These are phyloP conservation scores for Bruguiera gymnorhiza DNA, from an alignment of 345 rosid genomes.

Conservation along the genomic window DNA sequence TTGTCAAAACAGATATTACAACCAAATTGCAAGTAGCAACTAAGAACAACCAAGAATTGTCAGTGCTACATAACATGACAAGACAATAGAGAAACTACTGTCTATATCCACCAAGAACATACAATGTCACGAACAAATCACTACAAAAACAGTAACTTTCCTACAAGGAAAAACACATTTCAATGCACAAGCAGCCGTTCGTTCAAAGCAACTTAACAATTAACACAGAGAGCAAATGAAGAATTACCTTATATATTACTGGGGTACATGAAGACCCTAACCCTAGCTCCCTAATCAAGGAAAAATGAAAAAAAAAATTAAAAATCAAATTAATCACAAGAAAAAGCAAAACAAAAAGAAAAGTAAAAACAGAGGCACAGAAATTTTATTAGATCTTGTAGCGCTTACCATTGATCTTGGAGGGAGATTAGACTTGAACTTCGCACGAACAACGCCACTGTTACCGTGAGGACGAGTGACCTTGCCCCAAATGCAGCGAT, in stretches of 20 bases:
- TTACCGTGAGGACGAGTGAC: slow-evolving; percentile 29
- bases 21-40: too few relatives aligned
- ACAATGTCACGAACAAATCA: too few relatives aligned
- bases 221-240: not conserved
- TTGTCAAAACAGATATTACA: too few relatives aligned
- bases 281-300: slow-evolving; percentile 42
- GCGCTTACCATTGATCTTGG: slow-evolving; percentile 26
- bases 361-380: not conserved
- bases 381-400: too few relatives aligned
- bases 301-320: not conserved
- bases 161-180: too few relatives aligned
- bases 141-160: too few relatives aligned
- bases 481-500: slow-evolving; percentile 33
- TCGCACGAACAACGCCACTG: slow-evolving; percentile 27
- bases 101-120: too few relatives aligned
- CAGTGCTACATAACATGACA: too few relatives aligned
- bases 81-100: too few relatives aligned
- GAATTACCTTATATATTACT: slow-evolving; percentile 17
- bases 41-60: too few relatives aligned
- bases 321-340: not conserved
- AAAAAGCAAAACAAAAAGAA: not conserved
- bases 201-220: not conserved
- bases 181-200: not conserved
- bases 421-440: slow-evolving; percentile 29
- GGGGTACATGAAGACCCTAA: slow-evolving; percentile 40